Evolutionary conservation across 192 early-diverging fungal species (phyloP).

Genomic region (Backusella morwellensis): DNA sequence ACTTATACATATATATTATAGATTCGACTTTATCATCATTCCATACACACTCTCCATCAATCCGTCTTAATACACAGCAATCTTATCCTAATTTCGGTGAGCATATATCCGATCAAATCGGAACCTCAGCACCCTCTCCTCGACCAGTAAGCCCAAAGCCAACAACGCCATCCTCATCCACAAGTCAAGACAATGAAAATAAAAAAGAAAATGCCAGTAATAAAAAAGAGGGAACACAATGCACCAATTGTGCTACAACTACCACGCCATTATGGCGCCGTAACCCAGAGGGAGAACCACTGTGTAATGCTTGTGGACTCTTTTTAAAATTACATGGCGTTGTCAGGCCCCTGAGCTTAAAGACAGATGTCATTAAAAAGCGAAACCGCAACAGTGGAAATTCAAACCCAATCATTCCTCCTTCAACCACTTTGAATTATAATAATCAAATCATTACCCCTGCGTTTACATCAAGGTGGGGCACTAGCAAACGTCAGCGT

Average conservation of each 20-base stretch:
- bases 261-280: constrained; percentile 91
- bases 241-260: constrained; percentile 80
- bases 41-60: neutral
- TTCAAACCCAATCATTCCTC: constrained; percentile 5
- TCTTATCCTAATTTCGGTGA: neutral
- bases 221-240: constrained; percentile 33
- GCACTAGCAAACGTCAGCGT: neutral
- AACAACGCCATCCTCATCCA: neutral
- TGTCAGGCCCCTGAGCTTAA: constrained; percentile 75
- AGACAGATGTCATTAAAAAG: constrained; percentile 81
- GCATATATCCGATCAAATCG: neutral
- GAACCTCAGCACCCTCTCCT: neutral
- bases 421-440: neutral
- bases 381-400: constrained; percentile 60
- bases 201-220: neutral
- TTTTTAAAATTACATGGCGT: constrained; percentile 92
- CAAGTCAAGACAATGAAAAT: neutral
- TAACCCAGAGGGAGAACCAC: constrained; percentile 71
- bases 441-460: neutral
- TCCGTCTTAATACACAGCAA: neutral
- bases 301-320: constrained; percentile 95
- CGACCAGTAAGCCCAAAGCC: neutral
- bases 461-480: neutral
- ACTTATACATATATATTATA: neutral
- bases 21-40: neutral